phyloP scores from a whole-genome alignment of 2,329 filamentous ascomycete species.

The Aspergillus sergii region DNA sequence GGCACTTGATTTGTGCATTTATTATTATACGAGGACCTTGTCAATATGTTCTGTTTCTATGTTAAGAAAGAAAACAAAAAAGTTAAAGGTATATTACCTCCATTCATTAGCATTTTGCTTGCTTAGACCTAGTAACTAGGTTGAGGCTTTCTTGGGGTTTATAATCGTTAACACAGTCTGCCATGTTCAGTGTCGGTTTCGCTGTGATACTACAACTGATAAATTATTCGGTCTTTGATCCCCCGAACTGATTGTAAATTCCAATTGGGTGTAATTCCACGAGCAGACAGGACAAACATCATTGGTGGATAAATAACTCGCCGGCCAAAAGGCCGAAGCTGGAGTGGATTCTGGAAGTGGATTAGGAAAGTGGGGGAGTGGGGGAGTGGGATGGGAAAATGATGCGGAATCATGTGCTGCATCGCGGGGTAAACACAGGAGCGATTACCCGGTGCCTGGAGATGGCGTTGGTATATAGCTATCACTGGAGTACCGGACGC shows the following conservation, averaged over 20 bases:
- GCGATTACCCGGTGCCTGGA: background rate
- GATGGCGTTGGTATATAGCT: background rate
- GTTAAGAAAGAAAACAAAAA: background rate
- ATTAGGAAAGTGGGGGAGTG: slow-evolving; percentile 9
- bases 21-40: background rate
- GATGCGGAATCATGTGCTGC: background rate
- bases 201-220: background rate
- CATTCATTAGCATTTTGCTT: background rate
- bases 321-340: background rate
- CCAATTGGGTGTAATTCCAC: background rate
- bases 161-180: background rate
- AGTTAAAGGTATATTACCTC: background rate
- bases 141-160: background rate
- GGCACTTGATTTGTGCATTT: slow-evolving; percentile 8
- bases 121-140: background rate
- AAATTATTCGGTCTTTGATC: slow-evolving; percentile 11
- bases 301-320: slow-evolving; percentile 12
- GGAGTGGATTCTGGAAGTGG: background rate
- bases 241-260: background rate
- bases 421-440: slow-evolving; percentile 2
- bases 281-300: background rate
- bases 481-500: background rate
- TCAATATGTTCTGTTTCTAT: background rate
- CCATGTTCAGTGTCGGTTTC: background rate
- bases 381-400: slow-evolving; percentile 2